These are phyloP conservation scores for Choiromyces venosus DNA, from an alignment of 495 filamentous ascomycete genomes.

Conservation along the genomic window DNA sequence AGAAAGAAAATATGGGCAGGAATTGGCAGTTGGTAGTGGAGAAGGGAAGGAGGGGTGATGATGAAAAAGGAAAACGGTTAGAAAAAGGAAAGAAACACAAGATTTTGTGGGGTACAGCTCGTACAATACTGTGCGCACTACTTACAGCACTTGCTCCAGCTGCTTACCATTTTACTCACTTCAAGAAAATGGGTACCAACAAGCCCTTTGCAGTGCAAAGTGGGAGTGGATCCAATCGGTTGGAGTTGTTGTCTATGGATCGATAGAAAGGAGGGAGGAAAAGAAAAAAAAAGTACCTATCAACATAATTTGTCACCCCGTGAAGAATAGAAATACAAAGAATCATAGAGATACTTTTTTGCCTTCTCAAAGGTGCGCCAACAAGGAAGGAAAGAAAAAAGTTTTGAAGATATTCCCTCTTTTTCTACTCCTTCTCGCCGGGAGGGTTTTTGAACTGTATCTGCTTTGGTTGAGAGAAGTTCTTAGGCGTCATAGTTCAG, in stretches of 20 bases:
- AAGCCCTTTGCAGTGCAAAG: neutral
- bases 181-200: neutral
- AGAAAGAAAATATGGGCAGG: neutral
- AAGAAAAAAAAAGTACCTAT: neutral
- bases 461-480: neutral
- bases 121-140: neutral
- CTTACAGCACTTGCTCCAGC: neutral
- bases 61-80: neutral
- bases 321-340: neutral
- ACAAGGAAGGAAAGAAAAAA: neutral
- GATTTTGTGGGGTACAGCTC: conserved; percentile 2
- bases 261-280: too few relatives aligned
- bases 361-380: neutral
- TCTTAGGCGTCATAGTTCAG: neutral
- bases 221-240: conserved; percentile 1
- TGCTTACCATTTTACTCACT: neutral
- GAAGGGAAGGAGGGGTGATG: neutral
- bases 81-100: conserved; percentile 1
- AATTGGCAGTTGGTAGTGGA: neutral
- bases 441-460: neutral
- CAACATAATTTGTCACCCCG: neutral
- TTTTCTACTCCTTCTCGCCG: neutral
- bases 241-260: neutral
- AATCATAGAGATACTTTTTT: neutral
- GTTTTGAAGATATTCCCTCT: neutral